Conservation (phyloP, 805 yeast genomes). For the Tetrapisispora phaffii region DNA sequence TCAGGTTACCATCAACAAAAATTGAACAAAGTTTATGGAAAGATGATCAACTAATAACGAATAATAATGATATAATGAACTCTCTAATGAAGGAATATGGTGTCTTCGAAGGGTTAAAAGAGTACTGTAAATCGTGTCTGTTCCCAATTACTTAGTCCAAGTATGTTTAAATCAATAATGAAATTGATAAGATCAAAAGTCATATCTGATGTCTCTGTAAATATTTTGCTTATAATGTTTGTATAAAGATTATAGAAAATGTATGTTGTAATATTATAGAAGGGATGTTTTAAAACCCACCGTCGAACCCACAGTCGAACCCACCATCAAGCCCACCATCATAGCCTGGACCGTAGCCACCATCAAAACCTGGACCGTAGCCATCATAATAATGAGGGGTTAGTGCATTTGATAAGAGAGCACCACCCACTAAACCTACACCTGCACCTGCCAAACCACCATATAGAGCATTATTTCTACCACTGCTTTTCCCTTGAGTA, state of each 20-base stretch:
- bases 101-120: constrained; percentile 10
- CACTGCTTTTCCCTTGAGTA: not conserved
- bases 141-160: constrained; percentile 3
- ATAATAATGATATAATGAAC: constrained; percentile 8
- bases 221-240: not conserved
- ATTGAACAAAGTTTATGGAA: constrained; percentile 3
- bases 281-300: constrained; percentile 10
- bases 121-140: constrained; percentile 10
- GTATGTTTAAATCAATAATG: not conserved
- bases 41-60: not conserved
- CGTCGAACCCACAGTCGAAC: constrained; percentile 19
- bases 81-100: constrained; percentile 20
- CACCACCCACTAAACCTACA: constrained; percentile 56
- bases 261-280: not conserved
- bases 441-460: constrained; percentile 37
- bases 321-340: constrained; percentile 19
- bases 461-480: constrained; percentile 26
- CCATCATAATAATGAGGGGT: constrained; percentile 13
- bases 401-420: constrained; percentile 37
- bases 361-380: constrained; percentile 26
- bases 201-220: not conserved
- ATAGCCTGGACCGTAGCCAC: constrained; percentile 10
- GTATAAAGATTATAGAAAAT: too few species aligned
- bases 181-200: not conserved
- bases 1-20: constrained; percentile 6